Conservation (phyloP, 108 stramenopile species). For the Skeletonema tropicum region DNA sequence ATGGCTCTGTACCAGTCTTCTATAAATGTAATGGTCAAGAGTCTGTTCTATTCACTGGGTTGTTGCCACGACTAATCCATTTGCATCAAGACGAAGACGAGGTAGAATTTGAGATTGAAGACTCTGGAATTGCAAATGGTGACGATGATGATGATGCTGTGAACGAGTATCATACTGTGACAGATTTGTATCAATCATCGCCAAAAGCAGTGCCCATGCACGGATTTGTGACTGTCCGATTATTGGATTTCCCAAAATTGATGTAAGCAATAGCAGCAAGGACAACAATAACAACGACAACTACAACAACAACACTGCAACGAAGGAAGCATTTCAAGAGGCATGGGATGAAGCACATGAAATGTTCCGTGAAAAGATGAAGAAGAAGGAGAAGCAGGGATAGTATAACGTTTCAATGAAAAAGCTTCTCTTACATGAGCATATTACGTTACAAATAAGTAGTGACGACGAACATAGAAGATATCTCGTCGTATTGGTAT, state of each 20-base stretch:
- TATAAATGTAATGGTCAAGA: slow-evolving; percentile 2
- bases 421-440: too few species aligned
- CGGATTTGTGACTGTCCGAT: slow-evolving; percentile 36
- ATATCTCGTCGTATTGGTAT: too few species aligned
- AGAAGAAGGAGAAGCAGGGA: slow-evolving; percentile 28
- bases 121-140: not conserved
- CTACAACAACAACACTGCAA: not conserved
- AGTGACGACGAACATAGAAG: too few species aligned
- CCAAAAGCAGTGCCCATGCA: slow-evolving; percentile 54
- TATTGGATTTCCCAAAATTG: slow-evolving; percentile 28
- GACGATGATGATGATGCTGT: not conserved
- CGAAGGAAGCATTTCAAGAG: slow-evolving; percentile 45
- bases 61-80: slow-evolving; percentile 41
- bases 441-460: too few species aligned
- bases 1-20: slow-evolving; percentile 17
- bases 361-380: slow-evolving; percentile 50
- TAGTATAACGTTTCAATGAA: not conserved
- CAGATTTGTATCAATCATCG: slow-evolving; percentile 29
- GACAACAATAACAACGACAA: too few species aligned
- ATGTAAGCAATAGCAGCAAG: slow-evolving; percentile 11
- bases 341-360: slow-evolving; percentile 54
- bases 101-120: slow-evolving; percentile 48
- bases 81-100: slow-evolving; percentile 42
- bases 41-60: slow-evolving; percentile 28
- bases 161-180: not conserved